Base-by-base conservation (phyloP, 2,329 filamentous ascomycete species). In the Diaporthe citri region DNA sequence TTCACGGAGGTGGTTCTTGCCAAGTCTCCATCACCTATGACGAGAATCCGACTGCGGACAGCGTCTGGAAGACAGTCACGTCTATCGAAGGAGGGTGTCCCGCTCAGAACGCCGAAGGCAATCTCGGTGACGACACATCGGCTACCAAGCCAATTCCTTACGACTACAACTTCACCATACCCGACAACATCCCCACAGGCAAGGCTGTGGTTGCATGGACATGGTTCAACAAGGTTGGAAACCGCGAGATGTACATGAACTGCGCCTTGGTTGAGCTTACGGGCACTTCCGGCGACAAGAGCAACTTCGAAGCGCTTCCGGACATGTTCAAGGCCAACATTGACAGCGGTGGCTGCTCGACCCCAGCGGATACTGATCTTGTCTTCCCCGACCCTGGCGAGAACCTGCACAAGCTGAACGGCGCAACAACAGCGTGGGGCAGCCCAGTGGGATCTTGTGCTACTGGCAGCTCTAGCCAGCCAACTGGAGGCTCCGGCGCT, bases 221-320 rank as follows among this genome's bases (percentile, higher is more conserved):
- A 0, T 98, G 97, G 97, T 91, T 97, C 84, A 98, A 98, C 87
- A 93, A 93, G 75, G 81, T 97, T 13, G 97, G 97, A 3, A 98
- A 98, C 86, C 93, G 96, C 1, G 97, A 98, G 82, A 95, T 98
- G 89, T 98, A 98, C 88, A 97, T 98, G 95, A 97, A 98, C 89
- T 99, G 96, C 79, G 95, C 93, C 0, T 91, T 94, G 0, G 83
- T 97, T 64, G 89, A 87, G 0, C 88, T 98, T 34, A 90, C 90
- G 0, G 90, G 90, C 12, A 78, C 77, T 0, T 85, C 84, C 0
- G 89, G 89, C 71, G 83, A 84, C 57, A 79, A 90, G 73, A 83
- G 86, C 2, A 90, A 90, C 77, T 89, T 93, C 76, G 82, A 90
- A 52, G 82, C 85, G 0, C 92, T 97, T 17, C 95, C 95, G 0